Base-by-base conservation (phyloP, 805 yeast genomes). In the Candida ponderosae region DNA sequence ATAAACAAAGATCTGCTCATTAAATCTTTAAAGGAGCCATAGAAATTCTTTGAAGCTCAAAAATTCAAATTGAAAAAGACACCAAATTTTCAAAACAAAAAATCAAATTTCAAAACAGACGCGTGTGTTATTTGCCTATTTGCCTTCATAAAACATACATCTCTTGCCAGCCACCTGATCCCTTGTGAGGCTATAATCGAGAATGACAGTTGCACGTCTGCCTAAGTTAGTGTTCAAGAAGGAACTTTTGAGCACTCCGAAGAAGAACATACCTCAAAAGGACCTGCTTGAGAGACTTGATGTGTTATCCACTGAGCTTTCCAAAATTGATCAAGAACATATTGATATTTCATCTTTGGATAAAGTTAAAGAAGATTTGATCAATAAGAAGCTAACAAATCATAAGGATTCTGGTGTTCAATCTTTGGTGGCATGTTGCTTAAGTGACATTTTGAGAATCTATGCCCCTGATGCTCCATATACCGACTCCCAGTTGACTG, bases 401-500 rank as follows among this genome's bases (percentile, higher is more conserved):
- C 81, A 79, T 50, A 67, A 74, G 34, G 86, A 85, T 50, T 40
- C 54, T 4, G 93, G 90, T 5, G 76, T 88, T 7, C 81, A 78
- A 45, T 76, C 89, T 0, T 74, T 66, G 40, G 72, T 72, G 1
- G 78, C 93, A 7, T 81, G 94, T 50, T 79, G 93, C 44, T 44
- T 87, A 7, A 68, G 87, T 6, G 95, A 88, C 53, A 65, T 89
- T 9, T 58, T 88, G 31, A 66, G 95, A 40, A 56, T 89, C 14
- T 81, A 70, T 50, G 96, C 95, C 1, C 96, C 96, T 0, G 85
- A 88, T 53, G 95, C 96, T 6, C 96, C 97, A 4, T 88, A 72
- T 57, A 75, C 82, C 2, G 76, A 78, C 18, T 44, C 62, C 2
- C 79, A 81, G 45, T 63, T 88, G 29, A 63, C 76, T 1, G 78